These are phyloP conservation scores for Citrullus mucosospermus DNA, from an alignment of 306 rosid genomes.

Conservation along the genomic window DNA sequence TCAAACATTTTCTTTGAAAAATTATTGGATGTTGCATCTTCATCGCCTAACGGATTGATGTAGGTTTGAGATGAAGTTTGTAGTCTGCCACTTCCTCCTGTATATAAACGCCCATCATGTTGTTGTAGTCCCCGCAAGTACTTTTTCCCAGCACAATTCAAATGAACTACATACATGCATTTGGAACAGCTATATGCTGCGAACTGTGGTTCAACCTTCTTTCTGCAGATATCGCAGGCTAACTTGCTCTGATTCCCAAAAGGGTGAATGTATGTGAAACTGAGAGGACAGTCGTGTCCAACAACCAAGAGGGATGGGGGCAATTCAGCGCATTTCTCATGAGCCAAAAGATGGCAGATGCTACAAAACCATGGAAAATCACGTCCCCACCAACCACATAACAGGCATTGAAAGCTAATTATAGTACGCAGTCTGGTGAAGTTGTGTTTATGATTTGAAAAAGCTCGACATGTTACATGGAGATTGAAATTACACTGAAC, in stretches of 20 bases:
- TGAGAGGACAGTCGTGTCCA: not conserved
- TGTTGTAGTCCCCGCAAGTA: not conserved
- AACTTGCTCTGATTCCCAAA: not conserved
- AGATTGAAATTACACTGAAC: not conserved
- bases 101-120: not conserved
- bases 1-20: not conserved
- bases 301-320: not conserved
- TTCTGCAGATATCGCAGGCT: not conserved
- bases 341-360: not conserved
- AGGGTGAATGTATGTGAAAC: not conserved
- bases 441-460: not conserved
- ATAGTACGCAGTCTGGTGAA: not conserved
- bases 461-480: not conserved
- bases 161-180: not conserved
- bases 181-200: not conserved
- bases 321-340: not conserved
- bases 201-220: not conserved
- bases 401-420: not conserved
- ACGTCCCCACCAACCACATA: not conserved
- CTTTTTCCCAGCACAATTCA: not conserved
- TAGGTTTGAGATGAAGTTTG: not conserved
- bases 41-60: not conserved
- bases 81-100: not conserved
- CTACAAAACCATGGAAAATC: not conserved
- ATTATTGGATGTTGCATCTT: not conserved